Conservation (phyloP, 1,139 yeast species). For the Schwanniomyces etchellsii region DNA sequence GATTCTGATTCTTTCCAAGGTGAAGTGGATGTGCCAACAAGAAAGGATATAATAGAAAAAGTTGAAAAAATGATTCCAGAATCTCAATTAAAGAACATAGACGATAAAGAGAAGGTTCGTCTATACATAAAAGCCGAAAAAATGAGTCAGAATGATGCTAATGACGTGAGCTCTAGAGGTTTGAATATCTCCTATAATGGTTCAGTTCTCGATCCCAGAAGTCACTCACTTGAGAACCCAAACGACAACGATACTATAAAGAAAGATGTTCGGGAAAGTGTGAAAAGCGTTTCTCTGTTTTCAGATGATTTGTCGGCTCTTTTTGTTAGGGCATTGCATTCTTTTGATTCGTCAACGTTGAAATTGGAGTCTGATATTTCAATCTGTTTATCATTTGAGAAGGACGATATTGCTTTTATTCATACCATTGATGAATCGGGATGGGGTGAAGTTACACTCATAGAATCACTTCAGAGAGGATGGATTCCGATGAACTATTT, state of each 20-base stretch:
- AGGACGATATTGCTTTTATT: constrained; percentile 77
- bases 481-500: constrained; percentile 98
- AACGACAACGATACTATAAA: constrained; percentile 1
- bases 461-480: constrained; percentile 70
- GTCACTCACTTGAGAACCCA: constrained; percentile 4
- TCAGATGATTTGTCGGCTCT: constrained; percentile 37
- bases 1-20: constrained; percentile 1
- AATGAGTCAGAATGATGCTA: constrained; percentile 1
- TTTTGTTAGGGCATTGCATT: constrained; percentile 64
- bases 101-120: constrained; percentile 14
- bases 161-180: constrained; percentile 11
- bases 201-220: constrained; percentile 16
- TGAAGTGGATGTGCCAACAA: constrained; percentile 23
- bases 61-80: constrained; percentile 8
- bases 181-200: constrained; percentile 14
- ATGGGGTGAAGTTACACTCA: constrained; percentile 93
- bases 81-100: constrained; percentile 4
- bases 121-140: constrained; percentile 10
- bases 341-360: constrained; percentile 68
- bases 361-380: constrained; percentile 64
- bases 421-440: constrained; percentile 91
- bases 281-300: neutral
- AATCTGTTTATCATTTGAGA: constrained; percentile 77
- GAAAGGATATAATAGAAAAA: constrained; percentile 25
- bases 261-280: constrained; percentile 1